These are phyloP conservation scores for Neurospora crassa DNA, from an alignment of 2,329 filamentous ascomycete genomes.

Conservation along the genomic window DNA sequence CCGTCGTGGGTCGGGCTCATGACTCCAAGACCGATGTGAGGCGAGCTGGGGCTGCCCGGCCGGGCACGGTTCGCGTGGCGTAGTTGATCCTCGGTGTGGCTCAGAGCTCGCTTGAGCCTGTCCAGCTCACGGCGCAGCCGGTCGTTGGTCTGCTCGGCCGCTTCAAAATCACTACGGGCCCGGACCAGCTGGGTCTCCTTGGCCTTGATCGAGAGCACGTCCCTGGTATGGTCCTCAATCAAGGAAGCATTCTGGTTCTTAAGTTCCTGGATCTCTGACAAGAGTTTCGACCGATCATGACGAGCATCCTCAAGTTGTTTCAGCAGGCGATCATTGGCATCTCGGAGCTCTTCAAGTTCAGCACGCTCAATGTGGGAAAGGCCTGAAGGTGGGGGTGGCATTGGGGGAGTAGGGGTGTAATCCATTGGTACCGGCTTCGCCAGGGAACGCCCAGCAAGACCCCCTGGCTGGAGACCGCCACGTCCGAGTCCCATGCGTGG, in stretches of 20 bases:
- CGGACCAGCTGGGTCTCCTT: slow-evolving; percentile 96
- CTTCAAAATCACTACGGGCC: slow-evolving; percentile 80
- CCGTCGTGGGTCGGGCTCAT: slow-evolving; percentile 45
- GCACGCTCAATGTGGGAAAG: slow-evolving; percentile 74
- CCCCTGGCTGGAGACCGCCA: slow-evolving; percentile 35
- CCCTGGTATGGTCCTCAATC: slow-evolving; percentile 93
- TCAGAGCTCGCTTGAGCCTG: slow-evolving; percentile 78
- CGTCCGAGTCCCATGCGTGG: slow-evolving; percentile 60
- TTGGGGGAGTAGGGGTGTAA: slow-evolving; percentile 38
- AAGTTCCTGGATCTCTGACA: slow-evolving; percentile 77
- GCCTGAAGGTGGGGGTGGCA: slow-evolving; percentile 52
- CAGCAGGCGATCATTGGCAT: slow-evolving; percentile 69
- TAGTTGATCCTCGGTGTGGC: slow-evolving; percentile 38
- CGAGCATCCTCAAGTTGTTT: slow-evolving; percentile 72
- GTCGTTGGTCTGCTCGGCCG: slow-evolving; percentile 77
- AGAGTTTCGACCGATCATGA: slow-evolving; percentile 70
- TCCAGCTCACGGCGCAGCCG: slow-evolving; percentile 83
- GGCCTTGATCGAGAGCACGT: slow-evolving; percentile 92
- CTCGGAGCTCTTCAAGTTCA: slow-evolving; percentile 82
- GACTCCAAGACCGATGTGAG: slow-evolving; percentile 24
- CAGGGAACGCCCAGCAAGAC: slow-evolving; percentile 77
- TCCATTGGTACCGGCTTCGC: slow-evolving; percentile 58
- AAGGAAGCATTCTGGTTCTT: slow-evolving; percentile 95
- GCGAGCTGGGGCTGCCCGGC: slow-evolving; percentile 21
- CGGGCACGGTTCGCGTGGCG: slow-evolving; percentile 29